These are phyloP conservation scores for Jatropha podagrica DNA, from an alignment of 441 rosid genomes.

Conservation along the genomic window DNA sequence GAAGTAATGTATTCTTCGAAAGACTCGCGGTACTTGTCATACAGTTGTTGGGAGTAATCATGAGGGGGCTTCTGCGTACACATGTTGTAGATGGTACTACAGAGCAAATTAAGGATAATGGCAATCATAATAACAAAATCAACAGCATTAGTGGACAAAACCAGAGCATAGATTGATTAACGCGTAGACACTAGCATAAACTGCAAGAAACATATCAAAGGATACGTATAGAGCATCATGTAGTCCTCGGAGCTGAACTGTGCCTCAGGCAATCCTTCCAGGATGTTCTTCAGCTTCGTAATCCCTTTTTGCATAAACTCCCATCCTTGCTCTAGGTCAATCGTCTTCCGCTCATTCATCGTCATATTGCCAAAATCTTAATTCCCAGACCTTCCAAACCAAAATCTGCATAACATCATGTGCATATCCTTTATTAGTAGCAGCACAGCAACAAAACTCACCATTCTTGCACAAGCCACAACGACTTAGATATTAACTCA, in stretches of 20 bases:
- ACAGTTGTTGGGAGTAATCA: constrained; percentile 88
- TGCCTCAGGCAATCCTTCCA: constrained; percentile 67
- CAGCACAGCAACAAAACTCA: background rate
- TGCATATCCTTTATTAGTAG: background rate
- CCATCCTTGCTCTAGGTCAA: constrained; percentile 95
- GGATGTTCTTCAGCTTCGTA: constrained; percentile 67
- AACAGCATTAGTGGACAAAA: background rate
- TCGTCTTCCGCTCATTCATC: constrained; percentile 75
- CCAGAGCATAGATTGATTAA: background rate
- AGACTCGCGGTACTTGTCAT: constrained; percentile 78
- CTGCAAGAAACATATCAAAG: constrained; percentile 16
- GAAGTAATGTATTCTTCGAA: constrained; percentile 76
- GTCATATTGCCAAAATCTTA: constrained; percentile 35
- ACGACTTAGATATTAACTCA: background rate
- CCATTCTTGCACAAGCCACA: background rate
- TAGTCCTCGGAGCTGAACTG: constrained; percentile 73
- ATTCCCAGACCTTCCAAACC: constrained; percentile 12
- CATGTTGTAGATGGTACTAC: constrained; percentile 90
- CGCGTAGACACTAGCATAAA: background rate
- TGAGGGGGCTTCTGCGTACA: constrained; percentile 93
- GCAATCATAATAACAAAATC: background rate
- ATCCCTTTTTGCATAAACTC: constrained; percentile 87
- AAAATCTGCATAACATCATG: constrained; percentile 17
- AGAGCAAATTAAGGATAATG: constrained; percentile 10
- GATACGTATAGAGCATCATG: constrained; percentile 92